Evolutionary conservation across 441 rosid genomes (phyloP).

Genomic region (Geranium incanum): DNA sequence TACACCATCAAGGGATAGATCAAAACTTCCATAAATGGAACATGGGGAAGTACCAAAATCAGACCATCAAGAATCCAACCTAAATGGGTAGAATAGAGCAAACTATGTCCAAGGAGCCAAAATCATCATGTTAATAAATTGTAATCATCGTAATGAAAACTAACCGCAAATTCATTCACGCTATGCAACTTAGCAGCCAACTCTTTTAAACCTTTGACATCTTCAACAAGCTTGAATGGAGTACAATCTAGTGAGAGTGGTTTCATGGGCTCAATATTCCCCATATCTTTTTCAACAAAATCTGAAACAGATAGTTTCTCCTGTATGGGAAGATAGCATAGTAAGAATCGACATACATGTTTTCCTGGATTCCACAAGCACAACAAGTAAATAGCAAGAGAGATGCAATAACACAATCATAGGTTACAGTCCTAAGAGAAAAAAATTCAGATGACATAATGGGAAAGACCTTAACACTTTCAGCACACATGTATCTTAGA

Average conservation of each 20-base stretch:
- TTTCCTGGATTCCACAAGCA: not conserved
- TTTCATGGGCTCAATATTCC: conserved; percentile 33
- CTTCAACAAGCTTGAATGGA: conserved; percentile 64
- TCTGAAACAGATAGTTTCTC: conserved; percentile 64
- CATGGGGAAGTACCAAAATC: conserved; percentile 1
- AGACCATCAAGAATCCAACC: not conserved
- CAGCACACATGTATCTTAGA: not conserved
- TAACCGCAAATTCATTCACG: conserved; percentile 79
- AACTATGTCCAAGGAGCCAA: not conserved
- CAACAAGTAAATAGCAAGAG: conserved; percentile 10
- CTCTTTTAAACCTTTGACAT: conserved; percentile 68
- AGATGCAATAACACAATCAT: conserved; percentile 6
- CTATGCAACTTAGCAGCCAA: conserved; percentile 52
- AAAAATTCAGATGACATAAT: not conserved
- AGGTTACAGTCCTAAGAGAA: not conserved
- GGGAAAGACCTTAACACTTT: not conserved
- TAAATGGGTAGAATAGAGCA: not conserved
- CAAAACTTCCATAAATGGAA: not conserved
- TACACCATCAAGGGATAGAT: not conserved
- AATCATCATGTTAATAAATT: not conserved
- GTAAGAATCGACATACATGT: conserved; percentile 7
- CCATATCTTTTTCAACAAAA: conserved; percentile 48
- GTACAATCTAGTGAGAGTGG: conserved; percentile 47
- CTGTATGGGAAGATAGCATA: conserved; percentile 27
- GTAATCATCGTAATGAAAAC: conserved; percentile 2